Percentiles rank a stretch among this genome's conserved stretches.
These are phyloP conservation scores for Cladophialophora exuberans DNA, from an alignment of 2,329 filamentous ascomycete species.

Conservation along the genomic window DNA sequence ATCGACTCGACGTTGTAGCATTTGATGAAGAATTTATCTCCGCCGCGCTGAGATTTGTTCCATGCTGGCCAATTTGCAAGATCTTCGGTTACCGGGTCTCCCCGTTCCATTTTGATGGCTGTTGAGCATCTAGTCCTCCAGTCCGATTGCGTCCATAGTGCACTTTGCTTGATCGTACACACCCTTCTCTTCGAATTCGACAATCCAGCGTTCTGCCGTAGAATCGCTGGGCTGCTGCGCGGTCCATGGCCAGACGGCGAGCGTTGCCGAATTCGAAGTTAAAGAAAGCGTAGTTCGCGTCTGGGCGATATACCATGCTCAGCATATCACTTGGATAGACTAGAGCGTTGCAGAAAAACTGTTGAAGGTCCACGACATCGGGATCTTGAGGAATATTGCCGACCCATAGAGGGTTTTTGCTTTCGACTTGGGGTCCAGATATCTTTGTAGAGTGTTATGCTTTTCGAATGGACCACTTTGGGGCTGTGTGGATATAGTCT, in stretches of 20 bases:
- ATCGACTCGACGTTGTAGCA: constrained; percentile 23
- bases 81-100: too few relatives aligned
- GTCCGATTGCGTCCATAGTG: constrained; percentile 20
- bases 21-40: constrained; percentile 27
- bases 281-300: constrained; percentile 27
- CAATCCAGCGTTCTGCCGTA: constrained; percentile 26
- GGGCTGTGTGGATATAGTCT: too few relatives aligned
- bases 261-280: constrained; percentile 21
- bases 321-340: constrained; percentile 10
- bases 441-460: not conserved
- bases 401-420: constrained; percentile 25
- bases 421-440: constrained; percentile 14
- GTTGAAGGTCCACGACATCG: constrained; percentile 22
- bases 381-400: constrained; percentile 25
- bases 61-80: constrained; percentile 21
- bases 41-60: constrained; percentile 15
- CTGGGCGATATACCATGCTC: constrained; percentile 27
- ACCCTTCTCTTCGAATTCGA: constrained; percentile 20
- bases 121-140: too few relatives aligned
- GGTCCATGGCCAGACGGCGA: constrained; percentile 19
- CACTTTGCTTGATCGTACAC: constrained; percentile 26
- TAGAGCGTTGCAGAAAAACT: constrained; percentile 21
- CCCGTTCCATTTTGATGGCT: too few relatives aligned
- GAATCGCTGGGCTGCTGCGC: constrained; percentile 19
- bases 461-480: too few relatives aligned